Conservation (phyloP, 2,329 filamentous ascomycete species). For the Trichophyton mentagrophytes region DNA sequence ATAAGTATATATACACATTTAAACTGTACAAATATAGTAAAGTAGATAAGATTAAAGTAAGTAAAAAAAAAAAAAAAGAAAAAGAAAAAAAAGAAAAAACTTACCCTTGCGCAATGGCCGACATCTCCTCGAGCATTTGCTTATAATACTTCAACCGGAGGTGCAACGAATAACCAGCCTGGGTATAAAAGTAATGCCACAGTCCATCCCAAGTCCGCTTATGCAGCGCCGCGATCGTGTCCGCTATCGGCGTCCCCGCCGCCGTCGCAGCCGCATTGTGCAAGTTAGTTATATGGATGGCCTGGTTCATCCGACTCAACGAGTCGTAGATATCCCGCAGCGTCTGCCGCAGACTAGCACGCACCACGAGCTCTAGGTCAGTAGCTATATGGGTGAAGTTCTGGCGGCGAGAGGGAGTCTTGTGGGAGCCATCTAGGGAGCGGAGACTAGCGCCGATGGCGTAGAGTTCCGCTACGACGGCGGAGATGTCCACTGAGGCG, state of each 20-base stretch:
- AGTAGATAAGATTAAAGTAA: no score
- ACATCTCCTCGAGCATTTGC: conserved; percentile 36
- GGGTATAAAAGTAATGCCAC: conserved; percentile 32
- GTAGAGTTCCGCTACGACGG: conserved; percentile 42
- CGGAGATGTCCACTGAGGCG: conserved; percentile 41
- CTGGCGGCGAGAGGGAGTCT: conserved; percentile 26
- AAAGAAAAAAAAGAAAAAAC: conserved; percentile 8
- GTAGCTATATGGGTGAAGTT: conserved; percentile 30
- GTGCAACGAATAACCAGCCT: conserved; percentile 36
- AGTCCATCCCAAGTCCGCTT: conserved; percentile 41
- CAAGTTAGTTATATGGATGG: conserved; percentile 10
- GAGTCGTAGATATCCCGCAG: conserved; percentile 38
- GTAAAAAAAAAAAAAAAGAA: not conserved
- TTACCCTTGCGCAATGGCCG: conserved; percentile 37
- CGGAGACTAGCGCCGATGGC: conserved; percentile 41
- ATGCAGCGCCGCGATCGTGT: conserved; percentile 26
- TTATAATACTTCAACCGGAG: conserved; percentile 40
- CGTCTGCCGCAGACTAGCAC: conserved; percentile 39
- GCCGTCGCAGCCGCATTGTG: not conserved
- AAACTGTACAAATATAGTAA: no score
- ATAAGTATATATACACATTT: not conserved
- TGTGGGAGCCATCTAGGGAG: conserved; percentile 34
- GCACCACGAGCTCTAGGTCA: conserved; percentile 37
- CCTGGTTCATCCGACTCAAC: conserved; percentile 28
- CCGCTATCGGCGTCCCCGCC: not conserved